Percentiles rank a stretch among this genome's conserved stretches.
phyloP scores from a whole-genome alignment of 805 yeast species.

The Spathaspora sp. region DNA sequence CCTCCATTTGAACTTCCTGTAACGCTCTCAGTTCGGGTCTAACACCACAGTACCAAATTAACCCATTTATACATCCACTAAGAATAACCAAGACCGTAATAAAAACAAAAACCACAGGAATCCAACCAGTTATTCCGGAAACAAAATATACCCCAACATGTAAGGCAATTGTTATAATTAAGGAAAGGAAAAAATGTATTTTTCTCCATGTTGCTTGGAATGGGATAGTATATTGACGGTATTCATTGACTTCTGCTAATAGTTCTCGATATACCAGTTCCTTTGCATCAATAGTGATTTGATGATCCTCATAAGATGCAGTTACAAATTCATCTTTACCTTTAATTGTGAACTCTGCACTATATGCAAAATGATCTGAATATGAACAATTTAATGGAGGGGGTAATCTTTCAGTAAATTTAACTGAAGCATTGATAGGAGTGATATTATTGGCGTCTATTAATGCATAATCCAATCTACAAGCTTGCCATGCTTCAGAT shows the following conservation, averaged over 20 bases:
- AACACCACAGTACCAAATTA: slow-evolving; percentile 77
- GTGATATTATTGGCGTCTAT: slow-evolving; percentile 53
- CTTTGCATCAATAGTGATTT: slow-evolving; percentile 5
- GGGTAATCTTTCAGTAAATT: slow-evolving; percentile 67
- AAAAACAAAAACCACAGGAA: slow-evolving; percentile 62
- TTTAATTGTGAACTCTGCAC: slow-evolving; percentile 24
- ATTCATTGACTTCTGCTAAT: slow-evolving; percentile 22
- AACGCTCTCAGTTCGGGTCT: slow-evolving; percentile 76
- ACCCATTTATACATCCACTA: slow-evolving; percentile 71
- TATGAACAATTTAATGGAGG: slow-evolving; percentile 54
- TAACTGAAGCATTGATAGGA: slow-evolving; percentile 63
- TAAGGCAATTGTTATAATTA: slow-evolving; percentile 33
- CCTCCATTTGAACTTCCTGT: slow-evolving; percentile 70
- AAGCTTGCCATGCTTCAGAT: slow-evolving; percentile 62
- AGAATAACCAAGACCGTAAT: slow-evolving; percentile 52
- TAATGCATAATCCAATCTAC: slow-evolving; percentile 86
- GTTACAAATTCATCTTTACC: slow-evolving; percentile 6
- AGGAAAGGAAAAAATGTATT: slow-evolving; percentile 57
- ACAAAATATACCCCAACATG: slow-evolving; percentile 61
- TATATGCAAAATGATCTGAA: slow-evolving; percentile 91
- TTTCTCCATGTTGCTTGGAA: slow-evolving; percentile 66
- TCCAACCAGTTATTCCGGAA: slow-evolving; percentile 52
- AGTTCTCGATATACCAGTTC: slow-evolving; percentile 36
- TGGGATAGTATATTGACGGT: slow-evolving; percentile 45
- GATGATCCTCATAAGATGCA: slow-evolving; percentile 5